A percentile compares a stretch with the other conserved stretches of the same genome.
Conservation (phyloP, 768 basidiomycete species). For the Lactarius tabidus region DNA sequence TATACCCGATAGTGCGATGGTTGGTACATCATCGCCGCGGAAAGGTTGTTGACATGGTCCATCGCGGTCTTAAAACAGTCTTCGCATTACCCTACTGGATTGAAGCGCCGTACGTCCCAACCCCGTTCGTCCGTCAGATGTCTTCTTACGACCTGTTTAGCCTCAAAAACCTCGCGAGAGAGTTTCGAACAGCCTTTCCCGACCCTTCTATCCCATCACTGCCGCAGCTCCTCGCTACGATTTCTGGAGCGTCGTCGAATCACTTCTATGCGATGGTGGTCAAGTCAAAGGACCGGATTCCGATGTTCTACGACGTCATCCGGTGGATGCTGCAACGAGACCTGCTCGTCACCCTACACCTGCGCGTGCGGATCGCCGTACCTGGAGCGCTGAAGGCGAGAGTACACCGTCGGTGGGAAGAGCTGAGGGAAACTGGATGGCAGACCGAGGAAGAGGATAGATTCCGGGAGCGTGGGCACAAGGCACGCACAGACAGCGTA, state of each 20-base stretch:
- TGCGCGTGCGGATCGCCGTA: slow-evolving; percentile 80
- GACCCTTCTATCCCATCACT: slow-evolving; percentile 62
- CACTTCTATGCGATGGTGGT: slow-evolving; percentile 83
- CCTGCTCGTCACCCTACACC: slow-evolving; percentile 78
- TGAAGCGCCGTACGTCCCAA: slow-evolving; percentile 49
- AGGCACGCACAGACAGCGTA: slow-evolving; percentile 7
- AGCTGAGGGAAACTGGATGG: slow-evolving; percentile 38
- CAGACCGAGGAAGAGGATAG: slow-evolving; percentile 28
- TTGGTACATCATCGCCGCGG: slow-evolving; percentile 88
- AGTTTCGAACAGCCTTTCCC: slow-evolving; percentile 61
- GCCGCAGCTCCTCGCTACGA: slow-evolving; percentile 64
- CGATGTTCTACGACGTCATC: slow-evolving; percentile 75
- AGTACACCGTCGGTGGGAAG: slow-evolving; percentile 42
- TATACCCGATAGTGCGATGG: slow-evolving; percentile 90
- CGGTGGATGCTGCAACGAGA: slow-evolving; percentile 90
- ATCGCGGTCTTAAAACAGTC: slow-evolving; percentile 72
- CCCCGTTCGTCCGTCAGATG: neutral
- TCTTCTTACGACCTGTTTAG: slow-evolving; percentile 34
- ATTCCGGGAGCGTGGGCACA: slow-evolving; percentile 10
- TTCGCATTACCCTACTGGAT: slow-evolving; percentile 72
- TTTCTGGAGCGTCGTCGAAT: slow-evolving; percentile 67
- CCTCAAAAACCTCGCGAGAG: slow-evolving; percentile 47
- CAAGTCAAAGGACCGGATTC: slow-evolving; percentile 58
- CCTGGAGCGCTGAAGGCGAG: slow-evolving; percentile 68
- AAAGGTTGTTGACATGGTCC: slow-evolving; percentile 83